A percentile compares a stretch with the other conserved stretches of the same genome.
phyloP scores from a whole-genome alignment of 2,329 filamentous ascomycete species.

The Aspergillus unguis region DNA sequence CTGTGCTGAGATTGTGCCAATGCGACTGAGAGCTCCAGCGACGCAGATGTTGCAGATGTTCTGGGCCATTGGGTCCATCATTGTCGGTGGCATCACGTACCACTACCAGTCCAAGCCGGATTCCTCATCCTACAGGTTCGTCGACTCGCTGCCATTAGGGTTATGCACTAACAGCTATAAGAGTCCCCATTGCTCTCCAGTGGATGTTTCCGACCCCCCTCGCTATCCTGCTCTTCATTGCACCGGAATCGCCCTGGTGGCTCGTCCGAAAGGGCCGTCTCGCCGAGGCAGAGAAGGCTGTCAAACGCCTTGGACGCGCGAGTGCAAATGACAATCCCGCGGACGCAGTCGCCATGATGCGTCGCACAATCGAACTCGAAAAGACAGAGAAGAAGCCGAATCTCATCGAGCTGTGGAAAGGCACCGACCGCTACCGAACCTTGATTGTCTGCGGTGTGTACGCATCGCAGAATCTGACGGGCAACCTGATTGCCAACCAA shows the following conservation, averaged over 20 bases:
- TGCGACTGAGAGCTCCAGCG: slow-evolving; percentile 55
- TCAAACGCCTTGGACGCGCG: slow-evolving; percentile 49
- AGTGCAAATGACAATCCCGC: slow-evolving; percentile 33
- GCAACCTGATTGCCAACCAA: slow-evolving; percentile 62
- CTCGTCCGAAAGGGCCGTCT: slow-evolving; percentile 49
- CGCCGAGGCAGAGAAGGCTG: slow-evolving; percentile 46
- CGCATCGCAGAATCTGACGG: slow-evolving; percentile 58
- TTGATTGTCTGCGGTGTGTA: slow-evolving; percentile 57
- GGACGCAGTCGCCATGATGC: slow-evolving; percentile 58
- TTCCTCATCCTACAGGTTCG: slow-evolving; percentile 45
- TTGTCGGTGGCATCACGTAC: slow-evolving; percentile 58
- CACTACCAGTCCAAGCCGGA: slow-evolving; percentile 44
- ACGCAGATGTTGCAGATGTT: slow-evolving; percentile 66
- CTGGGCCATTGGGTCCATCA: slow-evolving; percentile 62
- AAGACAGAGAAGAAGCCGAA: slow-evolving; percentile 44
- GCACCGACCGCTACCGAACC: slow-evolving; percentile 54
- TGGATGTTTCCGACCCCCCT: slow-evolving; percentile 59
- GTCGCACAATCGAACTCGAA: slow-evolving; percentile 41
- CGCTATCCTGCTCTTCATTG: slow-evolving; percentile 50
- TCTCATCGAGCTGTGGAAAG: slow-evolving; percentile 53
- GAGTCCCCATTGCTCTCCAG: slow-evolving; percentile 55
- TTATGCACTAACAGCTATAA: slow-evolving; percentile 36
- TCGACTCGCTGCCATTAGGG: slow-evolving; percentile 23
- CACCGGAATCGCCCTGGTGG: slow-evolving; percentile 54
- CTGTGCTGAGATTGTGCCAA: slow-evolving; percentile 59